Evolutionary conservation across 805 yeast genomes (phyloP), one percentile per base, ranked within the genome.

Genomic region (Teunomyces aglyptinius): DNA sequence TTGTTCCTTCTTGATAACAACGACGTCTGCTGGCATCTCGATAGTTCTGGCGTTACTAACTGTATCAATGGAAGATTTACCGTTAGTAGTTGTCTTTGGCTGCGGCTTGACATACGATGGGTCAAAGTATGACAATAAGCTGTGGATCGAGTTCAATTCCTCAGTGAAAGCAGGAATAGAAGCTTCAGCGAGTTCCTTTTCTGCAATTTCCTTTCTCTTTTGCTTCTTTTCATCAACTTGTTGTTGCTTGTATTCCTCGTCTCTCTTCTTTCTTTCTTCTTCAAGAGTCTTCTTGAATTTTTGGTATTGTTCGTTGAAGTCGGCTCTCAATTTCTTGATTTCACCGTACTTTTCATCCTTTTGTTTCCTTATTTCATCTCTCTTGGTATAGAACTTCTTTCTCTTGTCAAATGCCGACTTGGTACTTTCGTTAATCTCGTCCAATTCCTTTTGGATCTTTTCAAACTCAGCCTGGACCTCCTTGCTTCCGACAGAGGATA

Each of bases 121-220:
- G 62, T 90, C 96, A 57, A 94, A 88, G 68, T 80, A 80, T 31
- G 71, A 61, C 63, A 91, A 76, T 63, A 90, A 76, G 46, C 78
- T 72, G 67, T 90, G 88, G 59, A 94, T 86, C 52, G 85, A 74
- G 54, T 77, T 76, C 58, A 92, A 85, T 70, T 94, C 96, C 38
- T 71, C 71, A 49, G 85, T 81, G 70, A 86, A 91, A 22, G 97
- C 98, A 24, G 98, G 96, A 56, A 70, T 70, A 22, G 86, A 81
- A 40, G 90, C 90, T 52, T 82, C 86, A 44, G 82, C 78, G 73
- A 87, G 80, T 60, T 81, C 81, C 60, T 80, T 75, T 57, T 88
- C 89, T 47, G 85, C 86, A 20, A 45, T 44, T 58, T 76, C 82
- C 68, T 76, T 77, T 64, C 78, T 72, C 59, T 76, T 76, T 54